A percentile compares a stretch with the other conserved stretches of the same genome.
Conservation (phyloP, 371 early-diverging fungal species). For the Nematocida ausubeli region DNA sequence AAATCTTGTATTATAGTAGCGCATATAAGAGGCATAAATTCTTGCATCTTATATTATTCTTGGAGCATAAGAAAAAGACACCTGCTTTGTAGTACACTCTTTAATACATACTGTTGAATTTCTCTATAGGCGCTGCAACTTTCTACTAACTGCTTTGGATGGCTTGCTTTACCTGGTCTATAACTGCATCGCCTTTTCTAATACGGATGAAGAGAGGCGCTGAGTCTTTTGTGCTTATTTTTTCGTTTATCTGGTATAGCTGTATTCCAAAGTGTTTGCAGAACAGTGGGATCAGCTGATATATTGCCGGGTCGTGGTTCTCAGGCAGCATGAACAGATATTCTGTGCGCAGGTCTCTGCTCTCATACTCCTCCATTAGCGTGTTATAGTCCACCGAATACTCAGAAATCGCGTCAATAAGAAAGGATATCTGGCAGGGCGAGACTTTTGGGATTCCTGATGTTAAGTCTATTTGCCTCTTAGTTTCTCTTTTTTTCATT, state of each 20-base stretch:
- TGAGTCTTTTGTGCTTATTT: neutral
- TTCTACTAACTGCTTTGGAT: too few relatives aligned
- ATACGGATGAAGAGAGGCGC: constrained; percentile 9
- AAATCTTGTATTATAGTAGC: too few relatives aligned
- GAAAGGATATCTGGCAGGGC: neutral
- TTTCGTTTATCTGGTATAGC: constrained; percentile 28
- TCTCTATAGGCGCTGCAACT: too few relatives aligned
- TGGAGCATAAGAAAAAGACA: too few relatives aligned
- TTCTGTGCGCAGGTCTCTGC: neutral
- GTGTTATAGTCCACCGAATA: constrained; percentile 28
- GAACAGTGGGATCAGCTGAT: constrained; percentile 53
- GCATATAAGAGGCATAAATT: too few relatives aligned
- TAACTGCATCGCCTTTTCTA: neutral
- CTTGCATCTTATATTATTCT: too few relatives aligned
- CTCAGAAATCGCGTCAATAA: neutral
- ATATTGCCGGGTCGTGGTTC: constrained; percentile 27
- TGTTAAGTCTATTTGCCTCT: constrained; percentile 26
- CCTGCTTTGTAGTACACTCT: too few relatives aligned
- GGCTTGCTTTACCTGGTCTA: neutral
- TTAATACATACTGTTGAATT: too few relatives aligned
- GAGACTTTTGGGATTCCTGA: neutral
- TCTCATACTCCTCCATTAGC: constrained; percentile 47
- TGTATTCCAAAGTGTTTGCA: constrained; percentile 35
- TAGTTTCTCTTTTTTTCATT: constrained; percentile 47
- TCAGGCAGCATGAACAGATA: constrained; percentile 21